A percentile compares a stretch with the other conserved stretches of the same genome.
These are phyloP conservation scores for Silene conica DNA, from an alignment of 148 eudicot genomes.

Conservation along the genomic window DNA sequence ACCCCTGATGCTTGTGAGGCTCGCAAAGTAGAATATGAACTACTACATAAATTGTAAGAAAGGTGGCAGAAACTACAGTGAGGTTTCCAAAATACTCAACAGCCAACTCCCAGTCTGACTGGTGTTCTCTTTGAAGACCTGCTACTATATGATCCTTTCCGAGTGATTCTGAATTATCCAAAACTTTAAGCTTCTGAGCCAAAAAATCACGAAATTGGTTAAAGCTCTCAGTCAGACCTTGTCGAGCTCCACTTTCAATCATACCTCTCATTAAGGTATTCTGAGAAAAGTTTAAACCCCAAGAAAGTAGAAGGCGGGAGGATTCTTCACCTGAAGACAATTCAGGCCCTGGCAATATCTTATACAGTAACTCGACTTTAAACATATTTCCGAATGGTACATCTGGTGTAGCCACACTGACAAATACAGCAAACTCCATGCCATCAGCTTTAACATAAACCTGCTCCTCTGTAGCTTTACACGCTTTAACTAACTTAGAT, in stretches of 20 bases:
- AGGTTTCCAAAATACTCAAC: constrained; percentile 63
- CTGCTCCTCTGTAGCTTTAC: constrained; percentile 79
- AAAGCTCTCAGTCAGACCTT: constrained; percentile 80
- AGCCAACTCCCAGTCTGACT: constrained; percentile 67
- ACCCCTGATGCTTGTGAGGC: constrained; percentile 52
- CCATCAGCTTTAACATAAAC: constrained; percentile 64
- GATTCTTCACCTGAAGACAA: constrained; percentile 64
- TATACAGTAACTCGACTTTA: constrained; percentile 58
- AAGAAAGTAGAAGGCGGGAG: constrained; percentile 58
- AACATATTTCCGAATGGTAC: constrained; percentile 79
- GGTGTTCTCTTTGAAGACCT: constrained; percentile 48
- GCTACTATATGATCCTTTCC: constrained; percentile 62
- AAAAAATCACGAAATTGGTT: constrained; percentile 52
- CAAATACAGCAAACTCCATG: constrained; percentile 51
- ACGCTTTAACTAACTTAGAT: constrained; percentile 62
- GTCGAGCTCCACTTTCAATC: constrained; percentile 76
- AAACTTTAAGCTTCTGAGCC: constrained; percentile 44
- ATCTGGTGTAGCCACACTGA: constrained; percentile 71
- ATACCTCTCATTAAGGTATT: constrained; percentile 77
- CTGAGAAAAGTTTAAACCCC: constrained; percentile 65
- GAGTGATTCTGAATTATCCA: constrained; percentile 28
- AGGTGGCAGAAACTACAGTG: constrained; percentile 50
- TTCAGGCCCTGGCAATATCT: constrained; percentile 56
- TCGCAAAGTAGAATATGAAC: constrained; percentile 58
- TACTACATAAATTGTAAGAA: constrained; percentile 43